Percentiles rank a stretch among this genome's conserved stretches.
Evolutionary conservation across 768 basidiomycete species (phyloP).

Genomic region (Phlebiopsis gigantea): DNA sequence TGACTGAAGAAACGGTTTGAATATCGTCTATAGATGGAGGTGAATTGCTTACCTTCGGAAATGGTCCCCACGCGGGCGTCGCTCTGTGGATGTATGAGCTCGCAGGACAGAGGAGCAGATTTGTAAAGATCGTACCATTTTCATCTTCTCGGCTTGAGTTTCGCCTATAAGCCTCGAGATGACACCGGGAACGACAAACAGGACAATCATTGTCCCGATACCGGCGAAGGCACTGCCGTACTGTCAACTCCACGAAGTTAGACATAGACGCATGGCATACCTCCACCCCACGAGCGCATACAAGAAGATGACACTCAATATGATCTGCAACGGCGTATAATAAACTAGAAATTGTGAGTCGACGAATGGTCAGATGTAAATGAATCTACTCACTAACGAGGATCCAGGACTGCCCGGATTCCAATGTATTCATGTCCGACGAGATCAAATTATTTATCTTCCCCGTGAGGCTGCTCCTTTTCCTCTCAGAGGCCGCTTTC

Average conservation of each 20-base stretch:
- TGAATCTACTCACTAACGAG: conserved; percentile 8
- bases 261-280: conserved; percentile 16
- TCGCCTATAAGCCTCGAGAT: conserved; percentile 31
- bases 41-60: conserved; percentile 32
- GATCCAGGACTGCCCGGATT: conserved; percentile 25
- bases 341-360: conserved; percentile 16
- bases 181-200: conserved; percentile 39
- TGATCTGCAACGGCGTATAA: conserved; percentile 36
- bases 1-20: conserved; percentile 16
- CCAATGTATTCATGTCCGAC: conserved; percentile 42
- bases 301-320: conserved; percentile 36
- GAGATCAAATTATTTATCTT: conserved; percentile 77
- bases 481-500: background rate
- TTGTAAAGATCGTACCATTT: conserved; percentile 24
- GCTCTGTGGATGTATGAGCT: conserved; percentile 25
- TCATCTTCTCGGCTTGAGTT: conserved; percentile 36
- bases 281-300: conserved; percentile 50
- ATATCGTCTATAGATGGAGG: conserved; percentile 8
- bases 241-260: background rate
- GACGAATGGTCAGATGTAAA: background rate
- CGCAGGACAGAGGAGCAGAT: background rate
- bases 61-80: conserved; percentile 40
- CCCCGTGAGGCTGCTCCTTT: conserved; percentile 52
- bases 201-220: conserved; percentile 34
- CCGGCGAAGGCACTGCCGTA: conserved; percentile 37